phyloP scores from a whole-genome alignment of 1,139 yeast species.

The Meyerozyma guilliermondii region DNA sequence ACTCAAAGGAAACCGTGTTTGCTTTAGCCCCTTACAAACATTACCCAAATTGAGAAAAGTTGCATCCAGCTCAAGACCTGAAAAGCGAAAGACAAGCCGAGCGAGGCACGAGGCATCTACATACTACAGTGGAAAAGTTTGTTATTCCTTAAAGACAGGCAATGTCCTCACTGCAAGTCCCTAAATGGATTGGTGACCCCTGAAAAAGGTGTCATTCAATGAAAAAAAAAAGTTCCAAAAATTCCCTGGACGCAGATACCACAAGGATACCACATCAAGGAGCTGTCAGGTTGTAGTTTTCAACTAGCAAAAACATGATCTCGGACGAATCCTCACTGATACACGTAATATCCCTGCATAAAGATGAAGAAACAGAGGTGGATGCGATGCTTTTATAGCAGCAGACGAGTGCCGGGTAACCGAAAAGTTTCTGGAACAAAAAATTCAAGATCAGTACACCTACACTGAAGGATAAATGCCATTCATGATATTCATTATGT shows the following conservation, averaged over 20 bases:
- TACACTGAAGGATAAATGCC: neutral
- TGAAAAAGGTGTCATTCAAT: constrained; percentile 4
- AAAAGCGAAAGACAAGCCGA: constrained; percentile 38
- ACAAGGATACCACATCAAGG: constrained; percentile 54
- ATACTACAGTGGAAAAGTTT: neutral
- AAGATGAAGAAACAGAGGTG: constrained; percentile 58
- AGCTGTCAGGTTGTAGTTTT: constrained; percentile 99
- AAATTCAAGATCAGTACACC: neutral
- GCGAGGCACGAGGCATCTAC: constrained; percentile 66
- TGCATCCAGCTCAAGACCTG: constrained; percentile 54
- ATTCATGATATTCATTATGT: neutral
- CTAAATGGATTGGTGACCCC: constrained; percentile 3
- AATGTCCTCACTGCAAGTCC: constrained; percentile 22
- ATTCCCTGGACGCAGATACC: constrained; percentile 57
- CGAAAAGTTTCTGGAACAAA: neutral
- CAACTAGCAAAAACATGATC: constrained; percentile 99
- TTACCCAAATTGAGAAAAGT: constrained; percentile 6
- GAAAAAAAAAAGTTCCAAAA: constrained; percentile 52
- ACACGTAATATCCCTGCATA: constrained; percentile 99
- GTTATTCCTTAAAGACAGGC: constrained; percentile 7
- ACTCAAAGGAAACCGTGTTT: constrained; percentile 65
- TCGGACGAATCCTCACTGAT: constrained; percentile 99
- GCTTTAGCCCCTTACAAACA: constrained; percentile 53
- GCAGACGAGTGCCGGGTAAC: constrained; percentile 16
- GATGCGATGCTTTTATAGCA: constrained; percentile 13